These are phyloP conservation scores for Gossypium davidsonii DNA, from an alignment of 441 rosid genomes.

Conservation along the genomic window DNA sequence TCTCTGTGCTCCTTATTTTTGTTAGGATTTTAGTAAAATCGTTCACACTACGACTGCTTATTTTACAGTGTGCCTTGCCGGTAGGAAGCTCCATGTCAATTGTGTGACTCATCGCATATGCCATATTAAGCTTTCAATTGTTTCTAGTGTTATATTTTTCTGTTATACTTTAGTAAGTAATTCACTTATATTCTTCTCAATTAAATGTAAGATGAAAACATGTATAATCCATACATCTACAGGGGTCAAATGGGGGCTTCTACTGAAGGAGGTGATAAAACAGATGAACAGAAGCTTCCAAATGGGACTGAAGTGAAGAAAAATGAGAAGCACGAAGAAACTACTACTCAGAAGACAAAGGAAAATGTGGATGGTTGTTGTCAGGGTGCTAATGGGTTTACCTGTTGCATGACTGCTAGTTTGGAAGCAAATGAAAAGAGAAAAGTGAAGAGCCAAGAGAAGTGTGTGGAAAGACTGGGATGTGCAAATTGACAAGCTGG, in stretches of 20 bases:
- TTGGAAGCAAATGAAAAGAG: constrained; percentile 25
- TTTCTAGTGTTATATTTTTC: not conserved
- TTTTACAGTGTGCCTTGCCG: not conserved
- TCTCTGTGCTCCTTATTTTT: not conserved
- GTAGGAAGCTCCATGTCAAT: not conserved
- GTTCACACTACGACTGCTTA: not conserved
- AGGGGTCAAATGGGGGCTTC: constrained; percentile 72
- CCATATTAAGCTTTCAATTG: not conserved
- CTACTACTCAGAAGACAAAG: constrained; percentile 18
- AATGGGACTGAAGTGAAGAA: constrained; percentile 39
- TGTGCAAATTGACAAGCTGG: constrained; percentile 32
- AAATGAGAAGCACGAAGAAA: constrained; percentile 32
- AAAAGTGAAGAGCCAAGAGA: constrained; percentile 20
- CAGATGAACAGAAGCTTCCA: constrained; percentile 30
- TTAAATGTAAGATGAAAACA: not conserved
- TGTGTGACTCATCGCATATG: not conserved
- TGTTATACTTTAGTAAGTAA: not conserved
- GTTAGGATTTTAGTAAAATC: not conserved
- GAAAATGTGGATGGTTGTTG: constrained; percentile 57
- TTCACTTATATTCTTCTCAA: not conserved
- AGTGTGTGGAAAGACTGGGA: constrained; percentile 20
- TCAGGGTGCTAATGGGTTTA: constrained; percentile 57
- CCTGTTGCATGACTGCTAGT: constrained; percentile 62
- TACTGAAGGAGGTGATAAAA: constrained; percentile 31
- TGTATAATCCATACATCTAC: constrained; percentile 10